Evolutionary conservation across 2,329 filamentous ascomycete species (phyloP).

Genomic region (Teratosphaeria viscida): DNA sequence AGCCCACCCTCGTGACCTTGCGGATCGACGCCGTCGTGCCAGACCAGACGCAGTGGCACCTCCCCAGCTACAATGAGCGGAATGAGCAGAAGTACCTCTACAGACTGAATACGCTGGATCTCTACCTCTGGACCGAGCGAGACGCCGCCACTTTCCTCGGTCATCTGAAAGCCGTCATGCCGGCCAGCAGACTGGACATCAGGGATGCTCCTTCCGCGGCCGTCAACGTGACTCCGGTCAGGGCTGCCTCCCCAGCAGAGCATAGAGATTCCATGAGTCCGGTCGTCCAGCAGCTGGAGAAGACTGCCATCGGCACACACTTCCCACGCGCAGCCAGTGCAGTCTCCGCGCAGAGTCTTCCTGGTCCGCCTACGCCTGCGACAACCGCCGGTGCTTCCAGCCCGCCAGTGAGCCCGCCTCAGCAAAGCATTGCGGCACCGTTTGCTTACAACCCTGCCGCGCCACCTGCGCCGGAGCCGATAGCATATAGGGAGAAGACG

Average conservation of each 20-base stretch:
- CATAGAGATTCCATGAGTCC: constrained; percentile 49
- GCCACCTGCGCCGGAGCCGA: constrained; percentile 61
- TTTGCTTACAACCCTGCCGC: constrained; percentile 73
- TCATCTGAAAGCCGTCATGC: constrained; percentile 54
- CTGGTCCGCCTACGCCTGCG: constrained; percentile 21
- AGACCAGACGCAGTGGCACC: constrained; percentile 54
- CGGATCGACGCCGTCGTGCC: constrained; percentile 45
- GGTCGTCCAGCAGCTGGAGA: constrained; percentile 64
- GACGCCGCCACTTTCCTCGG: constrained; percentile 63
- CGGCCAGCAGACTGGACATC: constrained; percentile 51
- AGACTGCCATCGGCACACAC: constrained; percentile 54
- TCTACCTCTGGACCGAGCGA: constrained; percentile 69
- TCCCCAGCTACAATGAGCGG: constrained; percentile 54
- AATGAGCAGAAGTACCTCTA: constrained; percentile 74
- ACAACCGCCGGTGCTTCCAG: constrained; percentile 10
- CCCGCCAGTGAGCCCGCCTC: constrained; percentile 17
- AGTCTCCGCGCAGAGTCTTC: constrained; percentile 27
- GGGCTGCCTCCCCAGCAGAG: constrained; percentile 26
- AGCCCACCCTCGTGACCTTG: constrained; percentile 60
- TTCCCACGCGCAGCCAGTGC: constrained; percentile 30
- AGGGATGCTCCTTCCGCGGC: constrained; percentile 49
- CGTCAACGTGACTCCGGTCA: constrained; percentile 23
- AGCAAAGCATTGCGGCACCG: constrained; percentile 29
- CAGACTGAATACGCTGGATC: constrained; percentile 61
- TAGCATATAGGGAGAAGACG: constrained; percentile 67